These are phyloP conservation scores for Backusella australiensis DNA, from an alignment of 192 early-diverging fungal genomes.

Conservation along the genomic window DNA sequence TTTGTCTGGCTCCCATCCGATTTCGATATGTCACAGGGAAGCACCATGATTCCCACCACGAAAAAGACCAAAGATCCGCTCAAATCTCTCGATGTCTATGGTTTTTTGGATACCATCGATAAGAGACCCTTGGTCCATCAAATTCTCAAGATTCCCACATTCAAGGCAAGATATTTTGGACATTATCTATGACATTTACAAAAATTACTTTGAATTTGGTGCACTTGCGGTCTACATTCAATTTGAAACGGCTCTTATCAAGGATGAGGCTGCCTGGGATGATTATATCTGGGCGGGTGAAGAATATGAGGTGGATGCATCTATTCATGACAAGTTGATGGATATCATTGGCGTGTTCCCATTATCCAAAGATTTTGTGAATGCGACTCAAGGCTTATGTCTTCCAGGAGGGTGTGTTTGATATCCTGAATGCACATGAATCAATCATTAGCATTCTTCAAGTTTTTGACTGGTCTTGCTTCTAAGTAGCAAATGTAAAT, in stretches of 20 bases:
- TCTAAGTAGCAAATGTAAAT: not conserved
- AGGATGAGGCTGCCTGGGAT: slow-evolving; percentile 41
- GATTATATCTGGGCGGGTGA: not conserved
- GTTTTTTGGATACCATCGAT: not conserved
- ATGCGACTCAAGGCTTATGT: not conserved
- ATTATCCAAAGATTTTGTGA: not conserved
- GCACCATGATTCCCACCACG: not conserved
- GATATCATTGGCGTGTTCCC: not conserved
- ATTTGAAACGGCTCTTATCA: slow-evolving; percentile 22
- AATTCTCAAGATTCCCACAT: slow-evolving; percentile 28
- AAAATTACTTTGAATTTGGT: slow-evolving; percentile 28
- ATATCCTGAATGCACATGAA: not conserved
- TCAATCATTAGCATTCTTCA: not conserved
- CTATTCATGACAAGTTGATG: too few species aligned
- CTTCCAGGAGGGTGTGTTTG: not conserved
- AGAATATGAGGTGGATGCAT: too few species aligned
- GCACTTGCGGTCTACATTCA: slow-evolving; percentile 26
- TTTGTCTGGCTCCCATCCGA: slow-evolving; percentile 39
- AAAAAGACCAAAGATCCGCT: too few species aligned
- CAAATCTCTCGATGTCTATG: not conserved
- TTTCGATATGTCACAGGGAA: slow-evolving; percentile 40
- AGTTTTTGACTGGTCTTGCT: not conserved
- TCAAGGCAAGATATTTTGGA: slow-evolving; percentile 30
- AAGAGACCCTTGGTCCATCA: slow-evolving; percentile 29
- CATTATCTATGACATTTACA: slow-evolving; percentile 34